Evolutionary conservation across 2,329 filamentous ascomycete species (phyloP), one percentile per base, ranked within the genome.

Genomic region (Pseudocercospora ulei): DNA sequence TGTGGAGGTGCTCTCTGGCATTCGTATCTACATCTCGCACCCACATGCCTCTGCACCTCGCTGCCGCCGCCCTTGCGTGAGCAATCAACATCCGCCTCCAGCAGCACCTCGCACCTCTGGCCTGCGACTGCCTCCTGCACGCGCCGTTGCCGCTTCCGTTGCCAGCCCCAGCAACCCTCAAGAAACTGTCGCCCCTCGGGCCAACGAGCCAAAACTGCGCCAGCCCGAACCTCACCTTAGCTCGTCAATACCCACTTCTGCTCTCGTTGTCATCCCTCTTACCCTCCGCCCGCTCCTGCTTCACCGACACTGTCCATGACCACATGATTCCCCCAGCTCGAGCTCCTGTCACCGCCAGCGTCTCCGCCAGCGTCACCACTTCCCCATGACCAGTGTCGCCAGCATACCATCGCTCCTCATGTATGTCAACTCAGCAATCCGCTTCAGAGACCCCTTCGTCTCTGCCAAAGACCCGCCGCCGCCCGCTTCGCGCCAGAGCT

Each of bases 131-230:
- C 16, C 23, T 35, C 31, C 30, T 27, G 20, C 38, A 29, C 44
- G 41, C 39, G 27, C 35, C 42, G 41, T 39, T 39, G 41, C 36
- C 34, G 37, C 34, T 38, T 40, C 41, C 41, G 37, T 41, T 40
- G 41, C 34, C 29, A 35, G 14, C 34, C 27, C 27, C 16, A 18
- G 35, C 18, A 33, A 24, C 14, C 11, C 17, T 38, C 35, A 25
- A n/a, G n/a, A n/a, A 29, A 22, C 28, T 38, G 73, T 8, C 56
- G 63, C 9, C 39, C 70, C 66, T 14, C 74, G 74, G 52, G 49
- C 70, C 27, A 70, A 0, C 73, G 76, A 57, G 58, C 65, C 3
- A 38, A n/a, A 62, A 7, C 60, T 70, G 41, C 62, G 76, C 50
- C 58, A 68, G 33, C 35, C n/a, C 25, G 35, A 13, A 29, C 25